Conservation (phyloP, 176 grass and related monocot species). For the Elymus sibiricus region DNA sequence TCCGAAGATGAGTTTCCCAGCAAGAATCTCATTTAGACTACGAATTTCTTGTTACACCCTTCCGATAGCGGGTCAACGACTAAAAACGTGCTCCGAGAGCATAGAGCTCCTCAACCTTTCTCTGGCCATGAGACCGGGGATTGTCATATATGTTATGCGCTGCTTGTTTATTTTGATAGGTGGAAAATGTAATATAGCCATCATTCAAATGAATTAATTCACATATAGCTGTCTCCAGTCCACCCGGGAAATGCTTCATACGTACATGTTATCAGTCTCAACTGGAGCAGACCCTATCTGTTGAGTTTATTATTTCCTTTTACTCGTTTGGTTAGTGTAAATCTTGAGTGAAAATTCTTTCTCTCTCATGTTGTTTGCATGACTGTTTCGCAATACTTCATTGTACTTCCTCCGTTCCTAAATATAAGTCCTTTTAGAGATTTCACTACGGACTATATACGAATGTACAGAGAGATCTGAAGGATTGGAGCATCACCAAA, state of each 20-base stretch:
- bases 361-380: background rate
- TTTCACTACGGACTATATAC: too few relatives aligned
- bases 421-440: too few relatives aligned
- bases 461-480: too few relatives aligned
- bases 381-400: background rate
- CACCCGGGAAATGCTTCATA: background rate
- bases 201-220: background rate
- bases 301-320: background rate
- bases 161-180: slow-evolving; percentile 1
- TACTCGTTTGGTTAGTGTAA: background rate
- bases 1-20: background rate
- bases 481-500: too few relatives aligned
- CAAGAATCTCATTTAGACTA: background rate
- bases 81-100: background rate
- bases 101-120: background rate
- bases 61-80: background rate
- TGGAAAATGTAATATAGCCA: background rate
- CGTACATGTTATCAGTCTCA: background rate
- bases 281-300: background rate
- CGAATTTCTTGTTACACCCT: background rate
- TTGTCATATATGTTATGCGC: background rate
- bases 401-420: too few relatives aligned
- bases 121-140: background rate
- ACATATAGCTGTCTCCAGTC: background rate
- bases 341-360: background rate